These are phyloP conservation scores for Coemansia sp. DNA, from an alignment of 192 early-diverging fungal genomes.

Conservation along the genomic window DNA sequence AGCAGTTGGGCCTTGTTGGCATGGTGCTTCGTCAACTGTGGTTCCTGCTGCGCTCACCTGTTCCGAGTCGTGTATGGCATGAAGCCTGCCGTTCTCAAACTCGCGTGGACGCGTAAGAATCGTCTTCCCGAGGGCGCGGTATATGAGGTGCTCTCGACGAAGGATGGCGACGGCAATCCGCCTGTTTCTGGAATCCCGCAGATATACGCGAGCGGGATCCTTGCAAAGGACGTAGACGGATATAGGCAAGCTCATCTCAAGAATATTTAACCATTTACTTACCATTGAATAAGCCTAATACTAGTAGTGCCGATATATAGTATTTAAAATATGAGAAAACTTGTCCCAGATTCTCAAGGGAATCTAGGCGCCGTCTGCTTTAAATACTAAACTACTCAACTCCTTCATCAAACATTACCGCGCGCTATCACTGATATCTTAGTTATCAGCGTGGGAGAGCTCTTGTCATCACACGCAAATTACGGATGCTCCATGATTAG, in stretches of 20 bases:
- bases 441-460: too few species aligned
- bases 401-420: too few species aligned
- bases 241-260: background rate
- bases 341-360: too few species aligned
- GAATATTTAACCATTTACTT: too few species aligned
- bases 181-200: background rate
- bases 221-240: background rate
- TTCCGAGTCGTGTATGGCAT: background rate
- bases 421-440: too few species aligned
- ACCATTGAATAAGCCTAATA: too few species aligned
- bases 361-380: too few species aligned
- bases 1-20: background rate
- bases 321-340: too few species aligned
- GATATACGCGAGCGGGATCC: background rate
- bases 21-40: background rate
- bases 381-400: too few species aligned
- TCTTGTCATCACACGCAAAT: too few species aligned
- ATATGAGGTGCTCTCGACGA: conserved; percentile 5
- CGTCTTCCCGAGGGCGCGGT: conserved; percentile 16
- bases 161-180: background rate
- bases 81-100: background rate
- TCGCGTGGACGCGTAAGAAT: background rate
- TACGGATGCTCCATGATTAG: too few species aligned
- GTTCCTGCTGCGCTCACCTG: background rate
- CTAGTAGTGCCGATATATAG: too few species aligned